Base-by-base conservation (phyloP, 2,329 filamentous ascomycete species). In the Cladophialophora yegresii region DNA sequence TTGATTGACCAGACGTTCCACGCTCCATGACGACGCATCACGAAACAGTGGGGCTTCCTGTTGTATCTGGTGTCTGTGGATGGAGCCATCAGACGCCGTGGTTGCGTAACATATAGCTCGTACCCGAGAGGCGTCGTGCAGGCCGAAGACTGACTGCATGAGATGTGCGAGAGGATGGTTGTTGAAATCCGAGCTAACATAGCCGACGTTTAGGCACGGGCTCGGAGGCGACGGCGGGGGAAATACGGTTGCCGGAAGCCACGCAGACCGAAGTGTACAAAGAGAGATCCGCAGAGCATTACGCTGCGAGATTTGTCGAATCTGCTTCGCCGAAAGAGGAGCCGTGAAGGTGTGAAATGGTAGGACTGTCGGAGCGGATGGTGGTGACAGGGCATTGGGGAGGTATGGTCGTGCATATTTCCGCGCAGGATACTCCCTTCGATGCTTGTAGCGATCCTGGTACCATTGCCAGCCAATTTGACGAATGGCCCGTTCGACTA, bases 301-400 rank as follows among this genome's bases (percentile, higher is more conserved):
- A 26, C 95, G 86, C 75, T 98, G 93, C 8, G 95, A 98, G 68
- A 99, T 99, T 73, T 90, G 86, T 16, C 95, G 89, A 65, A 99
- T 92, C 70, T 97, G 91, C 75, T 90, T 92, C 3, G 95, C 92
- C 6, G 91, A 92, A 69, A 99, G 82, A 0, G 95, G 95, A 69
- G 91, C 96, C 1, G 95, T 99, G 73, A 99, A 99, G 0, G 95
- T 98, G 76, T 99, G 95, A 73, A 99, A 99, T 0, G 95, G 95
- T 0, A 99, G 82, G 1, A 99, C 93, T 0, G 95, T 99, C 2
- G 95, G 95, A 5, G 95, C 93, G 32, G 90, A 87, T 3, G 95
- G 95, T 9, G 96, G 84, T 0, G 89, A 85, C 33, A 99, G 81
- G 49, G 83, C 84, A 2, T 82, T 77, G 3, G 93, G 95, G 10